Evolutionary conservation across 2,329 filamentous ascomycete genomes (phyloP).

Genomic region (Cryoendolithus antarcticus): DNA sequence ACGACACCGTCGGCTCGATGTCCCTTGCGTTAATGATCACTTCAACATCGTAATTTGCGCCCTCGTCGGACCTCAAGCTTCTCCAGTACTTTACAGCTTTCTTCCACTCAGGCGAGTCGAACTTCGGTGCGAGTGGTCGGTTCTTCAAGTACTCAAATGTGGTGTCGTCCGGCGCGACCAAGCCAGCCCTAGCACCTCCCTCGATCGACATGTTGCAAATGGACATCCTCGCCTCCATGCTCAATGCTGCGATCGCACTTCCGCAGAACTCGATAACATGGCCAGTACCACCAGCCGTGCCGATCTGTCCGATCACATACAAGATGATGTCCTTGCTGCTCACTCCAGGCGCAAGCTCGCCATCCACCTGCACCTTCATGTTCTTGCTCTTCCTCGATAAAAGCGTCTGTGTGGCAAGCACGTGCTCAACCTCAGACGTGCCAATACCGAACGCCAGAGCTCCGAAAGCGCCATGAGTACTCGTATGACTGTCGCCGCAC

Average conservation of each 20-base stretch:
- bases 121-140: conserved; percentile 74
- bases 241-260: conserved; percentile 75
- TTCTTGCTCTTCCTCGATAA: conserved; percentile 95
- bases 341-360: conserved; percentile 77
- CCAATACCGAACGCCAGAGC: conserved; percentile 93
- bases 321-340: conserved; percentile 94
- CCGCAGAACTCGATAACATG: conserved; percentile 96
- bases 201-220: conserved; percentile 99
- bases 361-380: conserved; percentile 94
- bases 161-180: conserved; percentile 88
- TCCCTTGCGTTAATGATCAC: conserved; percentile 86
- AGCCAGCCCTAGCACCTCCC: conserved; percentile 84
- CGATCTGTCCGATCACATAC: conserved; percentile 83
- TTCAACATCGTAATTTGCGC: conserved; percentile 79
- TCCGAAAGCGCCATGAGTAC: conserved; percentile 93
- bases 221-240: conserved; percentile 97
- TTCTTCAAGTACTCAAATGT: conserved; percentile 95
- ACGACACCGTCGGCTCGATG: conserved; percentile 84
- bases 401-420: conserved; percentile 88
- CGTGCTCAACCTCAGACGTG: conserved; percentile 96
- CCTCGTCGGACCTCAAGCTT: conserved; percentile 71
- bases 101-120: conserved; percentile 78
- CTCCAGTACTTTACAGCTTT: conserved; percentile 82
- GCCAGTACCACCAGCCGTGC: conserved; percentile 87
- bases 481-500: conserved; percentile 95